Evolutionary conservation across 1,284 basidiomycete genomes (phyloP).

Genomic region (Singerocomus rubriflavus): DNA sequence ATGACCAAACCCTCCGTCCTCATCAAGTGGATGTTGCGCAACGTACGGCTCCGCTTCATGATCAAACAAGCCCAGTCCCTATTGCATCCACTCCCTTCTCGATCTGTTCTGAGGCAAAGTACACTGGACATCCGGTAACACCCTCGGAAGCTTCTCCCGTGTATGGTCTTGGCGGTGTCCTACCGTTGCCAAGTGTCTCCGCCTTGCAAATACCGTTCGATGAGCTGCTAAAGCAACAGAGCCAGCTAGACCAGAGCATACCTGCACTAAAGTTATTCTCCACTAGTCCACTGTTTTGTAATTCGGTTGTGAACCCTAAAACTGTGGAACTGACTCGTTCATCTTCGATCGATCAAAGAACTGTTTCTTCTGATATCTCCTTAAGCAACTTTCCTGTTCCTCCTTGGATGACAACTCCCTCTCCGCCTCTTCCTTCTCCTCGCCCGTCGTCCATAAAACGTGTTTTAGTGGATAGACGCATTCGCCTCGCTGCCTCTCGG

Average conservation of each 20-base stretch:
- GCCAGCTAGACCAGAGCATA: conserved; percentile 63
- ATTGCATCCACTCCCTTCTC: conserved; percentile 1
- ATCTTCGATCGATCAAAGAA: conserved; percentile 30
- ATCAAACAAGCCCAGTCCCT: not conserved
- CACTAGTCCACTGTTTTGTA: conserved; percentile 10
- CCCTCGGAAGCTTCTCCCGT: conserved; percentile 41
- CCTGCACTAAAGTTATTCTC: conserved; percentile 53
- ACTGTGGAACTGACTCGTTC: conserved; percentile 19
- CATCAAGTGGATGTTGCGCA: conserved; percentile 1
- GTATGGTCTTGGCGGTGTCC: conserved; percentile 46
- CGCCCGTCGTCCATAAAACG: conserved; percentile 17
- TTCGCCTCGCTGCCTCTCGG: conserved; percentile 12
- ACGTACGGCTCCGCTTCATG: conserved; percentile 2
- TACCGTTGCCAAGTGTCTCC: conserved; percentile 8
- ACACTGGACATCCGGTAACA: not conserved
- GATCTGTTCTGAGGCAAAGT: not conserved
- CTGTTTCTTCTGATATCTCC: conserved; percentile 51
- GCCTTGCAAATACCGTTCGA: conserved; percentile 40
- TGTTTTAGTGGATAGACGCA: conserved; percentile 21
- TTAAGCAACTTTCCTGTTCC: conserved; percentile 69
- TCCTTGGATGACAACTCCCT: conserved; percentile 37
- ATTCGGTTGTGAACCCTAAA: conserved; percentile 4
- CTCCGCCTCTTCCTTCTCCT: conserved; percentile 18
- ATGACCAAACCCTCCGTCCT: conserved; percentile 1
- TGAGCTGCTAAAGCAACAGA: conserved; percentile 57